phyloP scores from a whole-genome alignment of 306 rosid species.

The Carpinus viminea region DNA sequence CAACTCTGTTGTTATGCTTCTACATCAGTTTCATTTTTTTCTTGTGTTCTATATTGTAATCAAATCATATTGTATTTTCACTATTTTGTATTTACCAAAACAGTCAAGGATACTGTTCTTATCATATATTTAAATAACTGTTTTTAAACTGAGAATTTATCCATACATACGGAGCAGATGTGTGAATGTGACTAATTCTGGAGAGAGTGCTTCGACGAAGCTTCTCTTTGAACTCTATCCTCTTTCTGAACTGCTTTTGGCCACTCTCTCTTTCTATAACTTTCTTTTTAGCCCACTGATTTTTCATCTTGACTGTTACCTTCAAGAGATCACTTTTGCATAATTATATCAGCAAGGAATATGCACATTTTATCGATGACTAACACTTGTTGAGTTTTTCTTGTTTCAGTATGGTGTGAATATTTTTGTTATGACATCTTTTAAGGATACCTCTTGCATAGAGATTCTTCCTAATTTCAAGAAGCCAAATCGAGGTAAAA shows the following conservation, averaged over 20 bases:
- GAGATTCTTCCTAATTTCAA: conserved; percentile 77
- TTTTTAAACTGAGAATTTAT: background rate
- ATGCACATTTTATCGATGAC: conserved; percentile 25
- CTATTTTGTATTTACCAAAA: conserved; percentile 2
- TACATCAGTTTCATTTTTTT: background rate
- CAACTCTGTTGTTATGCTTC: no score
- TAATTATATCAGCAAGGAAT: background rate
- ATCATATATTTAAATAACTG: background rate
- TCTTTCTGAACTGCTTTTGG: background rate
- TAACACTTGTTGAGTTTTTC: conserved; percentile 13
- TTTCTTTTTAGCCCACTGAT: background rate
- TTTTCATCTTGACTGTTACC: background rate
- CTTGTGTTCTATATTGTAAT: background rate
- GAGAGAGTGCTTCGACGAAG: background rate
- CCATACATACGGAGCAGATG: background rate
- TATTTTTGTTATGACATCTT: conserved; percentile 80
- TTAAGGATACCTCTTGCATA: conserved; percentile 77
- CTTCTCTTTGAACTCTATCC: background rate
- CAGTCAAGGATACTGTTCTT: background rate
- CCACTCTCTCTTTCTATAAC: background rate
- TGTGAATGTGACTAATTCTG: background rate
- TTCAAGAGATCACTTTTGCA: conserved; percentile 20
- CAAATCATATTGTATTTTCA: background rate
- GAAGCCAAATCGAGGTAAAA: conserved; percentile 65
- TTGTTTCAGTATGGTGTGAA: conserved; percentile 62